Percentiles rank a stretch among this genome's conserved stretches.
Evolutionary conservation across 192 early-diverging fungal species (phyloP).

Genomic region (Spizellomyces sp.): DNA sequence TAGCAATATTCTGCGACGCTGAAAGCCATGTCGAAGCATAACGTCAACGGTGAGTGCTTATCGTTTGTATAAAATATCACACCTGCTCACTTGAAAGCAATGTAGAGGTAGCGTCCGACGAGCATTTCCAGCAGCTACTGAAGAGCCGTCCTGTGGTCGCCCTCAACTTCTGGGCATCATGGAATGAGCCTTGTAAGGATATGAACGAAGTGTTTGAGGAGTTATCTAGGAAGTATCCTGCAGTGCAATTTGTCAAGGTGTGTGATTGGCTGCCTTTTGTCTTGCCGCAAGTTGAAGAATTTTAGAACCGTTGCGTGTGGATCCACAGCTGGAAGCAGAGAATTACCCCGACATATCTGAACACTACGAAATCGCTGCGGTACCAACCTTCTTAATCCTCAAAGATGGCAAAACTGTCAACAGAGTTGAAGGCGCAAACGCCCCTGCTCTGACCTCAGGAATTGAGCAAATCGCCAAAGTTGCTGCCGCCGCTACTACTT

Average conservation of each 20-base stretch:
- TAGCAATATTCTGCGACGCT: too few species aligned
- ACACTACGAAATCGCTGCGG: conserved; percentile 84
- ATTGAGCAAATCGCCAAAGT: conserved; percentile 68
- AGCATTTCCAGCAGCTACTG: conserved; percentile 33
- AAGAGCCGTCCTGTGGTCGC: conserved; percentile 32
- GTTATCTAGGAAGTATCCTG: conserved; percentile 74
- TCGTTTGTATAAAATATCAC: background rate
- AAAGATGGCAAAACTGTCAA: conserved; percentile 74
- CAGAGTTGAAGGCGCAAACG: conserved; percentile 88
- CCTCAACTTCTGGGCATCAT: conserved; percentile 91
- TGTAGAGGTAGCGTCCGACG: conserved; percentile 34
- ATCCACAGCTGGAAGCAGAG: conserved; percentile 73
- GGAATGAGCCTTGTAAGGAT: conserved; percentile 87
- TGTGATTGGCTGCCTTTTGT: background rate
- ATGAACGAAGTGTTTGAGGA: conserved; percentile 92
- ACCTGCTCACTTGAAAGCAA: conserved; percentile 18
- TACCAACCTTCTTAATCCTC: conserved; percentile 87
- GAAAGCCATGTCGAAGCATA: conserved; percentile 25
- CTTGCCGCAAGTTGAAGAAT: too few species aligned
- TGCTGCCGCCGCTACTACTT: conserved; percentile 6
- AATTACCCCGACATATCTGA: conserved; percentile 86
- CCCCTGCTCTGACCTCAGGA: conserved; percentile 71
- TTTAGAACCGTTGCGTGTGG: too few species aligned
- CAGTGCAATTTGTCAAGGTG: conserved; percentile 78
- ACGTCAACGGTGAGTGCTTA: conserved; percentile 19